Percentiles rank a stretch among this genome's conserved stretches.
Conservation (phyloP, 441 rosid species). For the Populus hybrid region DNA sequence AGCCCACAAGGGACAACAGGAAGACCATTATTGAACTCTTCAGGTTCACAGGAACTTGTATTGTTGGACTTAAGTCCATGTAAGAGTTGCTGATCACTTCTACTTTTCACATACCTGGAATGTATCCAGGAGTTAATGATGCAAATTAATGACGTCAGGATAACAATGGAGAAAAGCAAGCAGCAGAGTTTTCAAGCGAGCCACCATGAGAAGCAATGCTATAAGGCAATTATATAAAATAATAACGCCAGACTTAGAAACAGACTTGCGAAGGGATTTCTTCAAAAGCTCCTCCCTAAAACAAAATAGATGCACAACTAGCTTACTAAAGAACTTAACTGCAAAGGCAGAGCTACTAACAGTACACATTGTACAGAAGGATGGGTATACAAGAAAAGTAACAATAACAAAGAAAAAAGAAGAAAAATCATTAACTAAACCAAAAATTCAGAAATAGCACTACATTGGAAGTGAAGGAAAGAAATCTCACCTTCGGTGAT, state of each 20-base stretch:
- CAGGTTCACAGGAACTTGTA: slow-evolving; percentile 72
- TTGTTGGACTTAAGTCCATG: slow-evolving; percentile 48
- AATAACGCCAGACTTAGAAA: not conserved
- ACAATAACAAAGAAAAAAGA: not conserved
- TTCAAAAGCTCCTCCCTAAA: not conserved
- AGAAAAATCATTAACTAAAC: not conserved
- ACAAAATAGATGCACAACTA: not conserved
- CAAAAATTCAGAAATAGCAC: not conserved
- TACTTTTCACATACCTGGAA: slow-evolving; percentile 84
- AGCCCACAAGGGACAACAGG: slow-evolving; percentile 88
- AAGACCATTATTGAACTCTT: slow-evolving; percentile 53
- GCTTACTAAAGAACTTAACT: not conserved
- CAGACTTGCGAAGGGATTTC: not conserved
- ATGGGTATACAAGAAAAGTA: not conserved
- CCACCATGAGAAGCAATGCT: not conserved
- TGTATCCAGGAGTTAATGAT: slow-evolving; percentile 9
- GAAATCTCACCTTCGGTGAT: slow-evolving; percentile 66
- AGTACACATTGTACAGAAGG: not conserved
- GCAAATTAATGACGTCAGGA: not conserved
- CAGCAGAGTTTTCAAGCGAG: not conserved
- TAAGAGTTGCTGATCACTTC: slow-evolving; percentile 75
- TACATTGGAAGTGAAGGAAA: slow-evolving; percentile 15
- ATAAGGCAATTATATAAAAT: not conserved
- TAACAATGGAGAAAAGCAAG: not conserved
- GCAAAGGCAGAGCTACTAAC: not conserved